phyloP scores from a whole-genome alignment of 1,284 basidiomycete species.

The Pholiota adiposa region DNA sequence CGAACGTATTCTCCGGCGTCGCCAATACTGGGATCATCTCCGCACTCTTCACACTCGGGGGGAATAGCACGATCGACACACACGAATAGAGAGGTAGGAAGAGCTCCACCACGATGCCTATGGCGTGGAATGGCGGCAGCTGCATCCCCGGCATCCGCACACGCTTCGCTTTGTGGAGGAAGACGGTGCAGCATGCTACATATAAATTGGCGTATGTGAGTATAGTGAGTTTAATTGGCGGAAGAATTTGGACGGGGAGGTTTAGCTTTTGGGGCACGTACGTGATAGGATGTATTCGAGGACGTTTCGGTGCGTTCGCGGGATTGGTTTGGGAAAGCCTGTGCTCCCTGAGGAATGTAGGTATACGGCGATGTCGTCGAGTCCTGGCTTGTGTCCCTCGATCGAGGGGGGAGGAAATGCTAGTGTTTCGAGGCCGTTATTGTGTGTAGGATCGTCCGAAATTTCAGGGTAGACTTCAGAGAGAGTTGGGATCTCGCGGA shows the following conservation, averaged over 20 bases:
- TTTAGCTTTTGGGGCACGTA: neutral
- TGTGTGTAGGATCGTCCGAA: neutral
- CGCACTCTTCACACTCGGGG: constrained; percentile 26
- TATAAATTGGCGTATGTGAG: too few species aligned
- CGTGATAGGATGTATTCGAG: constrained; percentile 18
- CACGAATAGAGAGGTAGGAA: constrained; percentile 25
- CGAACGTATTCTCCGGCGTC: constrained; percentile 31
- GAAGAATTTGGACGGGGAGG: neutral
- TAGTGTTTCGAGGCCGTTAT: neutral
- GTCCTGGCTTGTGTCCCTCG: neutral
- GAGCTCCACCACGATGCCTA: constrained; percentile 26
- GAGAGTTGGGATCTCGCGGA: constrained; percentile 27
- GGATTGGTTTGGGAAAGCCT: constrained; percentile 26
- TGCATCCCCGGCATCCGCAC: constrained; percentile 27
- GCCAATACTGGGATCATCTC: constrained; percentile 25
- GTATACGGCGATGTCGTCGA: constrained; percentile 20
- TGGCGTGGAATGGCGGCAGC: constrained; percentile 33
- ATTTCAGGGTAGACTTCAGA: constrained; percentile 6
- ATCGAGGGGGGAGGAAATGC: neutral
- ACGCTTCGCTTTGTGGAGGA: constrained; percentile 15
- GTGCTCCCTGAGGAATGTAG: constrained; percentile 31
- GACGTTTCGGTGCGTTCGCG: constrained; percentile 18
- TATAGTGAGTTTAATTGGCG: neutral
- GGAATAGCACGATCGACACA: constrained; percentile 27
- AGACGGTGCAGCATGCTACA: constrained; percentile 6